phyloP scores from a whole-genome alignment of 345 rosid species.

The Cochlearia excelsa region DNA sequence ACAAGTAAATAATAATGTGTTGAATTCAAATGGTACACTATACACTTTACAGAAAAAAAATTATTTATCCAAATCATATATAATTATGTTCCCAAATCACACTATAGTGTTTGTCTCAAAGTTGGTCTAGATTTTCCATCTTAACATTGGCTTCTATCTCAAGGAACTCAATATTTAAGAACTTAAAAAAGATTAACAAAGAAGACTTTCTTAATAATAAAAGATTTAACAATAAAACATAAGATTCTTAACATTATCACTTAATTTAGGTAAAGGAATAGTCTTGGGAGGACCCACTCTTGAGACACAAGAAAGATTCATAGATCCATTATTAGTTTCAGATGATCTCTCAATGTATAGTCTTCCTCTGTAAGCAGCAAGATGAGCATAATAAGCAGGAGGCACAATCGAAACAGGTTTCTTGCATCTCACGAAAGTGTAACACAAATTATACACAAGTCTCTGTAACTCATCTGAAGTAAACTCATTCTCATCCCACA shows the following conservation, averaged over 20 bases:
- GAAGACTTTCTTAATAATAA: background rate
- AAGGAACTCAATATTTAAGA: background rate
- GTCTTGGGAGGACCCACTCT: constrained; percentile 77
- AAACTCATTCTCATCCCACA: constrained; percentile 84
- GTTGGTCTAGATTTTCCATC: background rate
- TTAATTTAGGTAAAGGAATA: constrained; percentile 67
- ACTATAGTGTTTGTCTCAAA: too few species aligned
- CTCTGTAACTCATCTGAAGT: constrained; percentile 92
- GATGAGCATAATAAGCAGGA: constrained; percentile 89
- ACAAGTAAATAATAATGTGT: too few species aligned
- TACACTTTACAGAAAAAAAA: too few species aligned
- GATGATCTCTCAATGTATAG: constrained; percentile 82
- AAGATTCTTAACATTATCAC: constrained; percentile 81
- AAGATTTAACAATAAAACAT: constrained; percentile 76
- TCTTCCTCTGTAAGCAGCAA: constrained; percentile 93
- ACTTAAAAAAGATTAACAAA: background rate
- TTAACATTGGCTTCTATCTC: background rate
- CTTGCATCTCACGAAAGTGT: constrained; percentile 88
- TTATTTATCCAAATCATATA: too few species aligned
- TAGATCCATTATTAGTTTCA: constrained; percentile 38
- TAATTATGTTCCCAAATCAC: too few species aligned
- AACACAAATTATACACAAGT: constrained; percentile 77
- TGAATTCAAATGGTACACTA: too few species aligned
- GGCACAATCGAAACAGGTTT: constrained; percentile 95
- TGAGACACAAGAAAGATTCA: constrained; percentile 48